A percentile compares a stretch with the other conserved stretches of the same genome.
phyloP scores from a whole-genome alignment of 768 basidiomycete genomes.

The Psilocybe cubensis region DNA sequence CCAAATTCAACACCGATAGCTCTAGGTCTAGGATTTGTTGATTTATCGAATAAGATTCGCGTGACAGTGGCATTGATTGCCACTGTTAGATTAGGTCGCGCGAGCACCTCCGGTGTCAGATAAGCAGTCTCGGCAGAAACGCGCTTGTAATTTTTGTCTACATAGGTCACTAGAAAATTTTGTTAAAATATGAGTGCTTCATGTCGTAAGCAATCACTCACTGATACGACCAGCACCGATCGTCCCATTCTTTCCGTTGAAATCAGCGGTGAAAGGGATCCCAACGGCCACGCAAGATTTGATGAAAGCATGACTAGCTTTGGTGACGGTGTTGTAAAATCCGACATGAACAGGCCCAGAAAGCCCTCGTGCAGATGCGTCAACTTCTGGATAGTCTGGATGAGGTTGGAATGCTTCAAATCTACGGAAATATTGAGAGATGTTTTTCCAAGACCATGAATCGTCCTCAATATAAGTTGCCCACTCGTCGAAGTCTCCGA shows the following conservation, averaged over 20 bases:
- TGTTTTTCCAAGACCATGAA: slow-evolving; percentile 63
- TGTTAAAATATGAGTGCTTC: too few species aligned
- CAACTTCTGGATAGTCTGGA: slow-evolving; percentile 53
- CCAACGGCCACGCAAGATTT: slow-evolving; percentile 56
- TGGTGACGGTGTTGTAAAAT: slow-evolving; percentile 52
- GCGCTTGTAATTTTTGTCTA: slow-evolving; percentile 52
- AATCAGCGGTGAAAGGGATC: slow-evolving; percentile 60
- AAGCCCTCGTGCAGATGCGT: slow-evolving; percentile 48
- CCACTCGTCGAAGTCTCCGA: slow-evolving; percentile 74
- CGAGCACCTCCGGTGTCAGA: slow-evolving; percentile 63
- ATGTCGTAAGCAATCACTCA: slow-evolving; percentile 32
- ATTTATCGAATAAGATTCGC: slow-evolving; percentile 55
- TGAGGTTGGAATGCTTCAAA: slow-evolving; percentile 64
- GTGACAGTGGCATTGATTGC: slow-evolving; percentile 59
- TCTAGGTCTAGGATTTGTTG: slow-evolving; percentile 36
- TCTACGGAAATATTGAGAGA: slow-evolving; percentile 69
- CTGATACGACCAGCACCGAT: slow-evolving; percentile 60
- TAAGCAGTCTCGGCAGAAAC: slow-evolving; percentile 71
- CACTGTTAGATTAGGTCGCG: slow-evolving; percentile 67
- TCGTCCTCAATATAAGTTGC: slow-evolving; percentile 53
- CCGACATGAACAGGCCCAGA: slow-evolving; percentile 63
- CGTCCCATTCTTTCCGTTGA: slow-evolving; percentile 60
- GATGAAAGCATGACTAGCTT: slow-evolving; percentile 52
- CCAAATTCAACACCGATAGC: slow-evolving; percentile 69
- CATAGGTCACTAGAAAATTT: too few species aligned